Conservation (phyloP, 768 basidiomycete species). For the Fomitopsis serialis region DNA sequence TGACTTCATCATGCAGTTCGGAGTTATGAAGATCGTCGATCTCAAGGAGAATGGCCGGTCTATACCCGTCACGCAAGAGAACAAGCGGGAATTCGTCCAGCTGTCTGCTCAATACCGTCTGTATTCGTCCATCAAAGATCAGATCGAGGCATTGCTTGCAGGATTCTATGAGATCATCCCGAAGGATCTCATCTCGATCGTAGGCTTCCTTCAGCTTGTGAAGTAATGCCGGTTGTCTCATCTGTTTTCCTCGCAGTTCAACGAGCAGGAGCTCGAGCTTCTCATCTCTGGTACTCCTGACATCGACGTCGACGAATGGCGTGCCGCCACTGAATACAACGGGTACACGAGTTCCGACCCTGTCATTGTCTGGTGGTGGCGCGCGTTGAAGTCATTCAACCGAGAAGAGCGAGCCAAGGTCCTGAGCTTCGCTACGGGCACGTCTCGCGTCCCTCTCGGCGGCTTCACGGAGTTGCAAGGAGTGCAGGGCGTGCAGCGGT, state of each 20-base stretch:
- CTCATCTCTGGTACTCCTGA: constrained; percentile 97
- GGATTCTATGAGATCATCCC: constrained; percentile 99
- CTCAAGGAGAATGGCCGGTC: constrained; percentile 82
- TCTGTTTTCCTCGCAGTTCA: constrained; percentile 53
- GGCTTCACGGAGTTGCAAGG: constrained; percentile 96
- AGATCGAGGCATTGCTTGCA: constrained; percentile 82
- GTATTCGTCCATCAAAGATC: constrained; percentile 91
- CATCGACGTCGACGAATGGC: constrained; percentile 97
- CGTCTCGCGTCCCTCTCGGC: constrained; percentile 88
- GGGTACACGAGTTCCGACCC: constrained; percentile 87
- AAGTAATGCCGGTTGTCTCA: not conserved
- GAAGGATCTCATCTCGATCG: constrained; percentile 90
- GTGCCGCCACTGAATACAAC: constrained; percentile 86
- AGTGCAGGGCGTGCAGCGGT: constrained; percentile 89
- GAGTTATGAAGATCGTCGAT: constrained; percentile 81
- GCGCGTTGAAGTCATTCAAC: constrained; percentile 94
- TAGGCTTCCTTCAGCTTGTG: constrained; percentile 37
- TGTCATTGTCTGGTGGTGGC: constrained; percentile 99
- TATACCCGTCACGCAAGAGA: constrained; percentile 91
- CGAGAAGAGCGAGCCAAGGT: constrained; percentile 96
- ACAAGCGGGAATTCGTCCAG: constrained; percentile 94
- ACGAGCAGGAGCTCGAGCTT: constrained; percentile 90
- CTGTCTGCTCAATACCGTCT: constrained; percentile 92
- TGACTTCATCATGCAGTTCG: constrained; percentile 56
- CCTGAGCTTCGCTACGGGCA: constrained; percentile 92